Base-by-base conservation (phyloP, 1,284 basidiomycete species). In the Ceratobasidium sp. region DNA sequence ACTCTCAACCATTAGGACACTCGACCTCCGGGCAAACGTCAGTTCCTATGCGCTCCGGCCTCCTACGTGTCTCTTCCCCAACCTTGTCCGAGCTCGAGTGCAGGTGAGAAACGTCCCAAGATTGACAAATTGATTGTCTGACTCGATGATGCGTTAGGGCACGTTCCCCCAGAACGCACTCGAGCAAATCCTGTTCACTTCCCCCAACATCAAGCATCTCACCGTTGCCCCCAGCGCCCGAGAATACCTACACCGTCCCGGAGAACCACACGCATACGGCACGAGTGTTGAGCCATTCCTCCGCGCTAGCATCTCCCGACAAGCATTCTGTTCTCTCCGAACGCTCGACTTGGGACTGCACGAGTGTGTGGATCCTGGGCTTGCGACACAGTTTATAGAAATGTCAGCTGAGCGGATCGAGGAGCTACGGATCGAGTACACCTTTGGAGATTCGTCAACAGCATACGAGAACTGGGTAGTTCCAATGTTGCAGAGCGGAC, bases 401-500 rank as follows among this genome's bases (percentile, higher is more conserved):
- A 49, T 67, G 29, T 67, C 44, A 2, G 65, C 65, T 17, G 29
- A 32, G 29, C 19, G 65, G 46, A 49, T 67, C 13, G 46, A 49
- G 25, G 65, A 49, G n/a, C n/a, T 67, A 17, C 22, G 65, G 46
- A 17, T 67, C 2, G 46, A 67, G 11, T 67, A 52, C 25, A 25
- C 29, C 46, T 67, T 67, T 67, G 65, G 46, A 34, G 65, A 34
- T 4, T 29, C 65, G 9, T 15, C 11, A 19, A 51, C 22, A 17
- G 65, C 65, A 29, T 67, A 32, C 37, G 65, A 67, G 4, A 34
- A 32, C 11, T 17, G 25, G 25, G 44, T 67, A 13, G 29, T 52
- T 1, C 65, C 65, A 9, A 67, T 67, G 65, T 32, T 67, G 6
- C 43, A 67, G 46, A 67, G 46, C 19, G 46, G 65, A 22, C 25